A percentile compares a stretch with the other conserved stretches of the same genome.
phyloP scores from a whole-genome alignment of 768 basidiomycete genomes.

The Auriscalpium orientale region DNA sequence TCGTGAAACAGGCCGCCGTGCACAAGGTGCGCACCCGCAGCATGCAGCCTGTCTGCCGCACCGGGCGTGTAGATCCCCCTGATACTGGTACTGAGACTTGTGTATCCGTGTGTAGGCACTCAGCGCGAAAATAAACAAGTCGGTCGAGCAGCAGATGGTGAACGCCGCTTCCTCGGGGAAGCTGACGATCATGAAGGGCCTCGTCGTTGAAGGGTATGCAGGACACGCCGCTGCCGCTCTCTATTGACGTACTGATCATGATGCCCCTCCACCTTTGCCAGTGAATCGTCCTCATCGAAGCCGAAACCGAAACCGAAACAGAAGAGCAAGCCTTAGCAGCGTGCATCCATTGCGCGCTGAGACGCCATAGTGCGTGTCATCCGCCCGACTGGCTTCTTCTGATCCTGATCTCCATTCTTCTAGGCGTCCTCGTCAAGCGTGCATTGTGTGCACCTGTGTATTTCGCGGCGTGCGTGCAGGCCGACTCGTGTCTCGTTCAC shows the following conservation, averaged over 20 bases:
- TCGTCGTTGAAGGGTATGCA: slow-evolving; percentile 33
- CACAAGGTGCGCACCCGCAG: slow-evolving; percentile 50
- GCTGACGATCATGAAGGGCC: slow-evolving; percentile 86
- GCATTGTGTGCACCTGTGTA: slow-evolving; percentile 1
- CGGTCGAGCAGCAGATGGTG: slow-evolving; percentile 89
- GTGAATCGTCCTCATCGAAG: neutral
- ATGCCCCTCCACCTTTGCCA: neutral
- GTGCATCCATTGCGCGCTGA: no score
- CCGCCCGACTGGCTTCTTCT: no score
- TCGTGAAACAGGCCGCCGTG: slow-evolving; percentile 70
- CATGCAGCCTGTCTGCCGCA: neutral
- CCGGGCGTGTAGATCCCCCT: neutral
- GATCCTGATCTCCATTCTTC: slow-evolving; percentile 1
- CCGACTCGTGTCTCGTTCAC: no score
- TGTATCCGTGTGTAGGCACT: slow-evolving; percentile 44
- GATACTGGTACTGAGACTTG: neutral
- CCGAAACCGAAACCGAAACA: neutral
- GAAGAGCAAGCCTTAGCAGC: neutral
- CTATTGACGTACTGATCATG: no score
- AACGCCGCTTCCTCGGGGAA: slow-evolving; percentile 83
- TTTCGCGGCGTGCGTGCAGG: neutral
- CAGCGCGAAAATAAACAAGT: slow-evolving; percentile 85
- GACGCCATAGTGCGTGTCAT: no score
- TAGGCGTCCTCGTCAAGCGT: slow-evolving; percentile 3
- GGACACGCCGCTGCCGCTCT: neutral